Percentiles rank a stretch among this genome's conserved stretches.
Evolutionary conservation across 768 basidiomycete genomes (phyloP).

Genomic region (Lactarius quietus): DNA sequence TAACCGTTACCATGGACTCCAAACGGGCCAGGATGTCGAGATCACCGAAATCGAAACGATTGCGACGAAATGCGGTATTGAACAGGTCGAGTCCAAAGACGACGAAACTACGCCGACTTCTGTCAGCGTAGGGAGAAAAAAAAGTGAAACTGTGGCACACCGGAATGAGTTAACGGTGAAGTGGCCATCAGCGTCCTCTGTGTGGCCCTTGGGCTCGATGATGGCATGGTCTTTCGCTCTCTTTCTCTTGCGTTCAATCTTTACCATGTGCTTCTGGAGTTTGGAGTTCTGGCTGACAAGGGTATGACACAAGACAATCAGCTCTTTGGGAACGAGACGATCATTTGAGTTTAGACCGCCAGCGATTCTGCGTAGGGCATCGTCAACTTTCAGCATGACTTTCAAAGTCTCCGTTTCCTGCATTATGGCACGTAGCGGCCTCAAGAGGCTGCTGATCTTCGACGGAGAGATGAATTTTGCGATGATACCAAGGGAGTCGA

Average conservation of each 20-base stretch:
- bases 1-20: conserved; percentile 78
- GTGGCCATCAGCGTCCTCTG: conserved; percentile 53
- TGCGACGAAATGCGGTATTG: conserved; percentile 79
- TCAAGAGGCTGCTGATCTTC: conserved; percentile 70
- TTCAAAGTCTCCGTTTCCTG: conserved; percentile 78
- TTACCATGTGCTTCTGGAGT: conserved; percentile 66
- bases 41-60: conserved; percentile 82
- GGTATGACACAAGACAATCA: conserved; percentile 82
- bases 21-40: conserved; percentile 70
- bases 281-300: conserved; percentile 87
- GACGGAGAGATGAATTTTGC: conserved; percentile 75
- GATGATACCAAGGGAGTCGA: conserved; percentile 81
- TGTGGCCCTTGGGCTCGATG: conserved; percentile 75
- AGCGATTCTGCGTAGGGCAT: conserved; percentile 79
- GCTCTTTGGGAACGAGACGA: conserved; percentile 60
- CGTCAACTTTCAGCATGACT: conserved; percentile 81
- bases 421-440: conserved; percentile 80
- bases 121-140: conserved; percentile 18
- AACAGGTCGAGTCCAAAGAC: conserved; percentile 91
- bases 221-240: conserved; percentile 50
- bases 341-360: conserved; percentile 82
- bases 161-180: conserved; percentile 87
- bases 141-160: conserved; percentile 38
- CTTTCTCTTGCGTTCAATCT: conserved; percentile 34
- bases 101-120: conserved; percentile 58